A percentile compares a stretch with the other conserved stretches of the same genome.
Conservation (phyloP, 2,329 filamentous ascomycete genomes). For the Curvularia lunata region DNA sequence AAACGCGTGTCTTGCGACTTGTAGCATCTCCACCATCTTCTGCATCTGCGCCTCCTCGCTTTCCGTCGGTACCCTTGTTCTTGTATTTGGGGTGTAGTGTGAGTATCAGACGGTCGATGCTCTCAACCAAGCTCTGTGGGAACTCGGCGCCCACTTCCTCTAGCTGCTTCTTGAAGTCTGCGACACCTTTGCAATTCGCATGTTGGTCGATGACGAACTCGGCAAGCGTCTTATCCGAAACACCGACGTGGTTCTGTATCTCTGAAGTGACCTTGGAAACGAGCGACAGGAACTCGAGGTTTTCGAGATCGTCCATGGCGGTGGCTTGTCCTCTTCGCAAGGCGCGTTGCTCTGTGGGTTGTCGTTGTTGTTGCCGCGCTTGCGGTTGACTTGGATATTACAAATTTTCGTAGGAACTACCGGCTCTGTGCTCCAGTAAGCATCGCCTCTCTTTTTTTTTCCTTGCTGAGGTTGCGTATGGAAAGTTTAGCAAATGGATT, state of each 20-base stretch:
- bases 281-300: constrained; percentile 90
- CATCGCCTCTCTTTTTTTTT: background rate
- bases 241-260: constrained; percentile 89
- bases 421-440: background rate
- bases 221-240: constrained; percentile 91
- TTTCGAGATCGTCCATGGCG: constrained; percentile 85
- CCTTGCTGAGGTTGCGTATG: background rate
- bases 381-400: background rate
- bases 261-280: constrained; percentile 95
- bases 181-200: constrained; percentile 70
- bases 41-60: constrained; percentile 48
- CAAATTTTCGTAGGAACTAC: background rate
- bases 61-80: constrained; percentile 51
- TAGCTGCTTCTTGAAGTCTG: constrained; percentile 78
- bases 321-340: constrained; percentile 10
- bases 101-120: constrained; percentile 84
- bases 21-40: constrained; percentile 60
- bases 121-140: constrained; percentile 84
- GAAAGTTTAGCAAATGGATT: constrained; percentile 4
- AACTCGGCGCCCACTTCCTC: constrained; percentile 81
- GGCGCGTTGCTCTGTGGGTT: constrained; percentile 7
- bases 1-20: constrained; percentile 83
- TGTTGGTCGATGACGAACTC: constrained; percentile 96
- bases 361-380: background rate
- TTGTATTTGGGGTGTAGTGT: constrained; percentile 94